These are phyloP conservation scores for Hypoxylon sp. DNA, from an alignment of 2,329 filamentous ascomycete species.

Conservation along the genomic window DNA sequence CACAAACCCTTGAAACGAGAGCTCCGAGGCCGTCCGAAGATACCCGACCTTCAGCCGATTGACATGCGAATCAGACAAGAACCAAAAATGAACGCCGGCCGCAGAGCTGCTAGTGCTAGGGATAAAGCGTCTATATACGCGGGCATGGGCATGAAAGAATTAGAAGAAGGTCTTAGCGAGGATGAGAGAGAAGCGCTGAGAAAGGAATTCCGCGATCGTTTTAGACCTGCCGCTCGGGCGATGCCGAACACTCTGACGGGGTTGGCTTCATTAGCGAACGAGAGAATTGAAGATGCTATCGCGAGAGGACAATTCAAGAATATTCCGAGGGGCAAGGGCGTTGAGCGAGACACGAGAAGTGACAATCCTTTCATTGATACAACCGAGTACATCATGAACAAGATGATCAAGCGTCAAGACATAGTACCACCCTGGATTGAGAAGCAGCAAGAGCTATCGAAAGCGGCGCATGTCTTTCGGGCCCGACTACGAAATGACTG, in stretches of 20 bases:
- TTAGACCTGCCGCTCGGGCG: constrained; percentile 77
- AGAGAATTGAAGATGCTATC: constrained; percentile 92
- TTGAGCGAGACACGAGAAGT: constrained; percentile 85
- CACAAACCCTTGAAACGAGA: constrained; percentile 74
- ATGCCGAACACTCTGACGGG: constrained; percentile 84
- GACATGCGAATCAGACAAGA: constrained; percentile 65
- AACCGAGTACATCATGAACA: constrained; percentile 98
- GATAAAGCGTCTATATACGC: constrained; percentile 69
- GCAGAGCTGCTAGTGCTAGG: constrained; percentile 66
- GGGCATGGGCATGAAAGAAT: constrained; percentile 60
- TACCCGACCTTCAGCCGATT: constrained; percentile 61
- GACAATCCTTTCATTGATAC: constrained; percentile 94
- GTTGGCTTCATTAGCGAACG: constrained; percentile 85
- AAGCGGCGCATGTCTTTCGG: constrained; percentile 78
- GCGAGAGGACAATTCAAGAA: constrained; percentile 89
- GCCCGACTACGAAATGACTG: constrained; percentile 83
- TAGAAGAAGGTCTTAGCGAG: constrained; percentile 71
- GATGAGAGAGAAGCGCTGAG: constrained; percentile 79
- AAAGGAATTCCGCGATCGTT: constrained; percentile 83
- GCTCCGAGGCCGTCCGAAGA: constrained; percentile 61
- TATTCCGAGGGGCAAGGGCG: constrained; percentile 81
- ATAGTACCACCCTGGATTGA: constrained; percentile 98
- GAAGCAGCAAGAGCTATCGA: constrained; percentile 91
- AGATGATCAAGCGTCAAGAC: constrained; percentile 96
- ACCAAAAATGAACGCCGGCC: constrained; percentile 58